Base-by-base conservation (phyloP, 192 early-diverging fungal species). In the Linnemannia schmuckeri region DNA sequence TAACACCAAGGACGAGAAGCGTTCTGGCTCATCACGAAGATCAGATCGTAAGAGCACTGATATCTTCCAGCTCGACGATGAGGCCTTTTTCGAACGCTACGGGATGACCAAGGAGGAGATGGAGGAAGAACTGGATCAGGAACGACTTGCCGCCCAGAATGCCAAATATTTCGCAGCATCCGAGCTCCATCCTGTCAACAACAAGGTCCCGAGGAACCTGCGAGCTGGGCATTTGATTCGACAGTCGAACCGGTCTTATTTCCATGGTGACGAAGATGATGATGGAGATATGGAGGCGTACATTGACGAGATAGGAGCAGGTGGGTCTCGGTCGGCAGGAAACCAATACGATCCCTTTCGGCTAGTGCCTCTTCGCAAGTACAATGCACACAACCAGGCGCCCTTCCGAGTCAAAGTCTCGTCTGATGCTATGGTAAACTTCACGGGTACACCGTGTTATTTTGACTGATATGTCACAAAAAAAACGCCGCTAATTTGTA, bases 111-210 rank as follows among this genome's bases (percentile, higher is more conserved):
- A 72, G 74, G 81, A 78, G 15, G 83, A 78, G 37, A 80, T 86
- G 81, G 81, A 81, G 46, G 88, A 90, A 13, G 81, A 88, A 30
- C 57, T 74, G 22, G 92, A 93, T 38, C 88, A 92, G 72, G 83
- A 83, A 41, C 76, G 91, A 35, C 86, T 93, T 33, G 83, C 92
- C 4, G 87, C 87, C 24, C 83, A 88, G 69, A 93, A 93, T 68
- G 92, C 92, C 5, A 93, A 90, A 71, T 92, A 93, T 66, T 93
- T 93, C 82, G 90, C 91, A 10, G 90, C 87, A 49, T 70, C 87
- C 0, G 81, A 83, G 68, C 22, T 80, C 1, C n/a, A 75, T 69
- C 52, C 74, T 15, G 70, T 88, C 46, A 88, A 88, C 38, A 84
- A 70, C 0, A 76, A 80, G 20, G 82, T 88, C 1, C 88, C 88